phyloP scores from a whole-genome alignment of 768 basidiomycete genomes.

The Naganishia friedmannii region DNA sequence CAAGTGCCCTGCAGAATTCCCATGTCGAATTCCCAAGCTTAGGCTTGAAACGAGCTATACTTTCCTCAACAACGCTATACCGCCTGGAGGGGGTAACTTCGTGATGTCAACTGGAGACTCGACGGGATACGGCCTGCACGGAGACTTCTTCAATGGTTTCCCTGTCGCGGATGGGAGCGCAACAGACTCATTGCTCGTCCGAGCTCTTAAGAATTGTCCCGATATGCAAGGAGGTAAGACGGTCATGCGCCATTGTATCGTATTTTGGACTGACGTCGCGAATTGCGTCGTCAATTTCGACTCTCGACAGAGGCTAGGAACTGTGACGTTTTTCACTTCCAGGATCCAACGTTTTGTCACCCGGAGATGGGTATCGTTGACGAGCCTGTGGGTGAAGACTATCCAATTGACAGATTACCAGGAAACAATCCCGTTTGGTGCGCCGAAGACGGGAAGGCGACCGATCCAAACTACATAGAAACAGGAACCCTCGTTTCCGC shows the following conservation, averaged over 20 bases:
- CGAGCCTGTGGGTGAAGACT: background rate
- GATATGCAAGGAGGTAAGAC: conserved; percentile 11
- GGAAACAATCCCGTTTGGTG: conserved; percentile 15
- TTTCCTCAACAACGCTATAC: background rate
- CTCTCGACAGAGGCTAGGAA: background rate
- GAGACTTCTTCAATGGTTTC: conserved; percentile 18
- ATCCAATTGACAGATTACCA: background rate
- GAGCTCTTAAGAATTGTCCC: conserved; percentile 1
- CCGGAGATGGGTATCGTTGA: conserved; percentile 14
- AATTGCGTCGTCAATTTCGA: too few relatives aligned
- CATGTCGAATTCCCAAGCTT: conserved; percentile 7
- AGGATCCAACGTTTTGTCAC: background rate
- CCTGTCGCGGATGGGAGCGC: background rate
- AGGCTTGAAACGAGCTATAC: conserved; percentile 6
- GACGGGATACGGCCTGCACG: conserved; percentile 12
- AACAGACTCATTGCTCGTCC: background rate
- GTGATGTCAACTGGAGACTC: conserved; percentile 4
- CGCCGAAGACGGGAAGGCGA: conserved; percentile 9
- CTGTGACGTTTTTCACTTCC: conserved; percentile 7
- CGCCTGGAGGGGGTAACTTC: conserved; percentile 2
- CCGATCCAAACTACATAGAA: conserved; percentile 3
- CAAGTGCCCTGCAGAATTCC: background rate
- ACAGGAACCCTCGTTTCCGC: background rate
- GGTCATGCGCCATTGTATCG: too few relatives aligned
- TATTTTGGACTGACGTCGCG: background rate